Evolutionary conservation across 2,329 filamentous ascomycete genomes (phyloP).

Genomic region (Colletotrichum caudatum): DNA sequence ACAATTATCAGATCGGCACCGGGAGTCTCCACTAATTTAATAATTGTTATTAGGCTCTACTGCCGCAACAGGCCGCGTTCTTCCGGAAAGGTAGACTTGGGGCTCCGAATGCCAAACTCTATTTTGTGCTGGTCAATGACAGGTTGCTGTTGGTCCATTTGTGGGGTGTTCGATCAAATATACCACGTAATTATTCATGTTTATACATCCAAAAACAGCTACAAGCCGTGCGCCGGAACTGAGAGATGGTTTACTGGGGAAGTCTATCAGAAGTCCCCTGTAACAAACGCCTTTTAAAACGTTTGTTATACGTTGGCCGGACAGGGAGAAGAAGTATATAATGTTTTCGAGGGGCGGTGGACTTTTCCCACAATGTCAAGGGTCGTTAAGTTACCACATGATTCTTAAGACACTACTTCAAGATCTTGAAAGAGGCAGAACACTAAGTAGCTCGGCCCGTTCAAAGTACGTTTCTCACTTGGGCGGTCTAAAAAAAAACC

Average conservation of each 20-base stretch:
- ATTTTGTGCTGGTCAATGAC: slow-evolving; percentile 22
- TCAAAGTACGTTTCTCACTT: not conserved
- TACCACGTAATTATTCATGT: slow-evolving; percentile 22
- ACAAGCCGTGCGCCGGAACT: slow-evolving; percentile 4
- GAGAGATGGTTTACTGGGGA: no score
- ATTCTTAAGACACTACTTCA: not conserved
- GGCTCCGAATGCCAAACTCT: slow-evolving; percentile 3
- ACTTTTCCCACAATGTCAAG: not conserved
- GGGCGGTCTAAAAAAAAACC: not conserved
- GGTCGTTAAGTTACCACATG: not conserved
- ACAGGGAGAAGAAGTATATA: not conserved
- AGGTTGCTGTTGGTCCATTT: slow-evolving; percentile 4
- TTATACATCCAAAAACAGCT: not conserved
- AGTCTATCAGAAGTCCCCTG: not conserved
- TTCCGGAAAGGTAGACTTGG: not conserved
- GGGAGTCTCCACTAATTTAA: slow-evolving; percentile 9
- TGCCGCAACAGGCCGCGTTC: slow-evolving; percentile 1
- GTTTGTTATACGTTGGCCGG: not conserved
- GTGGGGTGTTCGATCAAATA: slow-evolving; percentile 25
- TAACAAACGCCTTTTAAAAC: slow-evolving; percentile 12
- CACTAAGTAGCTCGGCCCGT: not conserved
- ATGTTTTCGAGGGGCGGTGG: not conserved
- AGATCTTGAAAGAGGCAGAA: not conserved
- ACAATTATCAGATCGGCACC: not conserved
- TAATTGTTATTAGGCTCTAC: not conserved